Evolutionary conservation across 805 yeast genomes (phyloP), one percentile per base, ranked within the genome.

Genomic region (Starmerella sp.): DNA sequence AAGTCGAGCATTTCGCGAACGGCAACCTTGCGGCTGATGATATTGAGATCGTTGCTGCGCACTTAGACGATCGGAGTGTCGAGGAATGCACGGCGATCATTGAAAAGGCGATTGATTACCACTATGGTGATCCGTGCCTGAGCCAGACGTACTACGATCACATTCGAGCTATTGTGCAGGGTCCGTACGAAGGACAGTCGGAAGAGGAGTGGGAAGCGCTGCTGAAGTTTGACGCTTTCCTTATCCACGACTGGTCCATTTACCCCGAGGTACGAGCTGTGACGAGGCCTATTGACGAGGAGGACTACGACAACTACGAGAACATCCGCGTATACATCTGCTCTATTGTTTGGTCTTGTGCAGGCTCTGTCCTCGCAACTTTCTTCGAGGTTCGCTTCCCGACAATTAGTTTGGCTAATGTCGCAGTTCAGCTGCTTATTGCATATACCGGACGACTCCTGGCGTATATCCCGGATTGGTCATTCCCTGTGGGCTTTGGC

Each of bases 351-450:
- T 78, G 80, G 79, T 74, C 79, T 4, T 66, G 77, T 15, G 69
- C 79, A 46, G 84, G 83, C 38, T 73, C 79, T 53, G 80, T 74
- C 55, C 73, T 81, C 65, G 80, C 79, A 65, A 72, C 78, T 52
- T 77, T 81, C 65, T 82, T 82, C 64, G 72, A 77, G n/a, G 68
- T 77, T 58, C 80, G 83, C 63, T 68, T 73, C 57, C 87, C 88
- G 6, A 61, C 77, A 4, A 73, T 82, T 53, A 62, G 73, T 34
- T 67, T 82, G 55, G 70, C 77, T 29, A 68, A 77, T 32, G 71
- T 73, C 43, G 83, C 80, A 53, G 72, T 82, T 35, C 82, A 83
- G 60, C 72, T 83, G 55, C 69, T 83, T 57, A 74, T 84, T 4
- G 80, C 74, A 66, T 86, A 86, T 2, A 59, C 77, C 35, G 90